phyloP scores from a whole-genome alignment of 805 yeast genomes.

The Myxozyma geophila region DNA sequence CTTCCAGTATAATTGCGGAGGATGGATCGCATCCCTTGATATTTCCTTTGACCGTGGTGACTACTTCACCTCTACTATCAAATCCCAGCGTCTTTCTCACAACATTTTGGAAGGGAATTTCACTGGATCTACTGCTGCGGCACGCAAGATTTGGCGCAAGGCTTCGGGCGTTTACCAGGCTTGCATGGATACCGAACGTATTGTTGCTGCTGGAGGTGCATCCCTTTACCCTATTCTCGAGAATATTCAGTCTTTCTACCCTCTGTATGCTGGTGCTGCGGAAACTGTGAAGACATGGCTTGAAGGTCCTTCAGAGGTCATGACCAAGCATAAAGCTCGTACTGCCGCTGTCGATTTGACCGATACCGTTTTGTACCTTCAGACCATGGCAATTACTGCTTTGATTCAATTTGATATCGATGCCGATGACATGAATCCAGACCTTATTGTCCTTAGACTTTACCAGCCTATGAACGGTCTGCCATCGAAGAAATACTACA shows the following conservation, averaged over 20 bases:
- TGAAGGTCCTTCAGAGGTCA: conserved; percentile 14
- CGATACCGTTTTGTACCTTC: conserved; percentile 28
- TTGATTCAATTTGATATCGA: conserved; percentile 31
- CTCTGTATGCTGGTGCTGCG: conserved; percentile 11
- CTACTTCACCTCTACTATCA: conserved; percentile 29
- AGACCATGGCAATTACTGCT: conserved; percentile 31
- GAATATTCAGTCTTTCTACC: conserved; percentile 23
- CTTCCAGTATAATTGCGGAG: conserved; percentile 35
- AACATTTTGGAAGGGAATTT: conserved; percentile 30
- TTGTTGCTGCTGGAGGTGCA: conserved; percentile 26
- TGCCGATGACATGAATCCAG: conserved; percentile 36
- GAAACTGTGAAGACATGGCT: conserved; percentile 28
- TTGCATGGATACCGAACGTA: conserved; percentile 34
- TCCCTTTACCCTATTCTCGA: conserved; percentile 32
- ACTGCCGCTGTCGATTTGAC: conserved; percentile 34
- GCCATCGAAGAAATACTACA: conserved; percentile 36
- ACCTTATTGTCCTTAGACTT: conserved; percentile 22
- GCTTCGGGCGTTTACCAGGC: conserved; percentile 36
- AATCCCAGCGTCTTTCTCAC: conserved; percentile 30
- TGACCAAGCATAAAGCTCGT: conserved; percentile 10
- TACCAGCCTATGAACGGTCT: conserved; percentile 35
- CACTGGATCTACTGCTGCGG: conserved; percentile 28
- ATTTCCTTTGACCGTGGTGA: conserved; percentile 33
- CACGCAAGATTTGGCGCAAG: conserved; percentile 31
- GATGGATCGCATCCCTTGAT: conserved; percentile 34